Conservation (phyloP, 108 stramenopile species). For the Nitzschia inconspicua region DNA sequence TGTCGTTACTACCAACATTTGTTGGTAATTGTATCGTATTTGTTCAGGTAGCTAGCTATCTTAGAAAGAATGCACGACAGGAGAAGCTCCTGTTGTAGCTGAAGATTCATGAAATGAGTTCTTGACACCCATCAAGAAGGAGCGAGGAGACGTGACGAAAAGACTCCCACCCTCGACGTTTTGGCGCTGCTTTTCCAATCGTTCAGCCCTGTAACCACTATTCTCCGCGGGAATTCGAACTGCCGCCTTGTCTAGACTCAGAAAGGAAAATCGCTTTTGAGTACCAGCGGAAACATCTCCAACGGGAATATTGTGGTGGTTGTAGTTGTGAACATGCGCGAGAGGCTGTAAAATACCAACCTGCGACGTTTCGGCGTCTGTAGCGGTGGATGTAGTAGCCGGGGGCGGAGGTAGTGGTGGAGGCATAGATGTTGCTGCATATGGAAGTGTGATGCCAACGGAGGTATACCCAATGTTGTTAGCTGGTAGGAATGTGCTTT, state of each 20-base stretch:
- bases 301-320: too few relatives aligned
- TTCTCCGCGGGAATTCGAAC: too few relatives aligned
- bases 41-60: too few relatives aligned
- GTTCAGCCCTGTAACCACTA: conserved; percentile 15
- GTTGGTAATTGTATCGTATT: too few relatives aligned
- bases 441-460: background rate
- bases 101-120: conserved; percentile 16
- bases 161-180: conserved; percentile 39
- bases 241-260: too few relatives aligned
- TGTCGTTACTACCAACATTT: too few relatives aligned
- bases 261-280: too few relatives aligned
- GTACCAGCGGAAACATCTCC: too few relatives aligned
- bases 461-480: background rate
- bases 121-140: conserved; percentile 35
- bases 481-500: conserved; percentile 1
- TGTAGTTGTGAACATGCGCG: background rate
- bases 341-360: background rate
- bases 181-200: conserved; percentile 28
- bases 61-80: too few relatives aligned
- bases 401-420: conserved; percentile 4
- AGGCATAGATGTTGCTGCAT: background rate
- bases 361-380: background rate
- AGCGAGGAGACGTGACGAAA: conserved; percentile 40
- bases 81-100: too few relatives aligned
- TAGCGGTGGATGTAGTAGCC: background rate